A percentile compares a stretch with the other conserved stretches of the same genome.
Evolutionary conservation across 176 grass and related monocot species (phyloP).

Genomic region (Cenchrus americanus): DNA sequence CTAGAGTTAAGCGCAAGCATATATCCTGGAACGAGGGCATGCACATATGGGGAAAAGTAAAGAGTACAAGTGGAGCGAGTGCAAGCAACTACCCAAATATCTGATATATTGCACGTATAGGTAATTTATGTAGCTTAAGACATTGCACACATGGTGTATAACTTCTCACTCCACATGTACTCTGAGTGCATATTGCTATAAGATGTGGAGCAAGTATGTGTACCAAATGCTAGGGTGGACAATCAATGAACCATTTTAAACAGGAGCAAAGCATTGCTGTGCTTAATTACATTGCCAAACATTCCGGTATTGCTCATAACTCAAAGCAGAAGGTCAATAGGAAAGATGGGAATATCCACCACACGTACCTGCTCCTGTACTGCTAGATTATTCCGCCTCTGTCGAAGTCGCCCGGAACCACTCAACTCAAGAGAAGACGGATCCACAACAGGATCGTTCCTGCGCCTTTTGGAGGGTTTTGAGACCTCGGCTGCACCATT

Average conservation of each 20-base stretch:
- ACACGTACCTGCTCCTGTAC: background rate
- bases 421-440: constrained; percentile 7
- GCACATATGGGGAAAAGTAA: background rate
- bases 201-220: background rate
- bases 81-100: background rate
- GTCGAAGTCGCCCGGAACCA: background rate
- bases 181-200: background rate
- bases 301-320: background rate
- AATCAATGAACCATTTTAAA: background rate
- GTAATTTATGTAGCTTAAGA: background rate
- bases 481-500: background rate
- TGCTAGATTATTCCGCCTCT: background rate
- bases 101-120: background rate
- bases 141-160: background rate
- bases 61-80: background rate
- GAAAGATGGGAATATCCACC: too few relatives aligned
- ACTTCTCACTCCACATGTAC: background rate
- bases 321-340: background rate
- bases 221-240: background rate
- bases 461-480: background rate
- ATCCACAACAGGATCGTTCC: constrained; percentile 17
- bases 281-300: background rate
- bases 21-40: too few relatives aligned
- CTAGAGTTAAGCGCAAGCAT: too few relatives aligned
- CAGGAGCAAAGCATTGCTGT: background rate